Percentiles rank a stretch among this genome's conserved stretches.
phyloP scores from a whole-genome alignment of 2,329 filamentous ascomycete species.

The Hypoxylon sp. region DNA sequence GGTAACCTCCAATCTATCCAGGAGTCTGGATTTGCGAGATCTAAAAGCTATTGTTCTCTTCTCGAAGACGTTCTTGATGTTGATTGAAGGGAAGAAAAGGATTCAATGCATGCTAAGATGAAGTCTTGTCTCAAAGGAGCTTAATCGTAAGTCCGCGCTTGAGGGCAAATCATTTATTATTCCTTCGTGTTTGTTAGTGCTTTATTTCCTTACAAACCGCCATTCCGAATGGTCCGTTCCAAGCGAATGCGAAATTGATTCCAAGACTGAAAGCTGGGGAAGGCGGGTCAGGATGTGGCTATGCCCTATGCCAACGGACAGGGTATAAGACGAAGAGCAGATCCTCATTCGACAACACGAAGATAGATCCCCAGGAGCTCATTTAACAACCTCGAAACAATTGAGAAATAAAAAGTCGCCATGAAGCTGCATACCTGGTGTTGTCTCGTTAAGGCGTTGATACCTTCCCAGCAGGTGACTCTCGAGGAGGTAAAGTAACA shows the following conservation, averaged over 20 bases:
- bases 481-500: neutral
- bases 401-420: slow-evolving; percentile 9
- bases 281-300: slow-evolving; percentile 25
- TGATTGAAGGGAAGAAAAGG: neutral
- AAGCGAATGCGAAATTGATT: neutral
- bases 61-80: too few relatives aligned
- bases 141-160: neutral
- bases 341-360: slow-evolving; percentile 28
- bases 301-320: slow-evolving; percentile 16
- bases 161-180: neutral
- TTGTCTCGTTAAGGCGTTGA: neutral
- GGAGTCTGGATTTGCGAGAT: neutral
- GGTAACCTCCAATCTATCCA: too few relatives aligned
- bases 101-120: neutral
- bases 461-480: neutral
- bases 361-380: slow-evolving; percentile 12
- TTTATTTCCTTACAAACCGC: neutral
- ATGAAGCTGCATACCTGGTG: neutral
- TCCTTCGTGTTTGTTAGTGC: neutral
- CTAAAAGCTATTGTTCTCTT: neutral
- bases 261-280: slow-evolving; percentile 7
- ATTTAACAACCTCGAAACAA: slow-evolving; percentile 12
- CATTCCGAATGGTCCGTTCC: neutral
- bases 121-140: neutral
- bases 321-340: slow-evolving; percentile 17